Base-by-base conservation (phyloP, 2,329 filamentous ascomycete species). In the Venturia asperata region DNA sequence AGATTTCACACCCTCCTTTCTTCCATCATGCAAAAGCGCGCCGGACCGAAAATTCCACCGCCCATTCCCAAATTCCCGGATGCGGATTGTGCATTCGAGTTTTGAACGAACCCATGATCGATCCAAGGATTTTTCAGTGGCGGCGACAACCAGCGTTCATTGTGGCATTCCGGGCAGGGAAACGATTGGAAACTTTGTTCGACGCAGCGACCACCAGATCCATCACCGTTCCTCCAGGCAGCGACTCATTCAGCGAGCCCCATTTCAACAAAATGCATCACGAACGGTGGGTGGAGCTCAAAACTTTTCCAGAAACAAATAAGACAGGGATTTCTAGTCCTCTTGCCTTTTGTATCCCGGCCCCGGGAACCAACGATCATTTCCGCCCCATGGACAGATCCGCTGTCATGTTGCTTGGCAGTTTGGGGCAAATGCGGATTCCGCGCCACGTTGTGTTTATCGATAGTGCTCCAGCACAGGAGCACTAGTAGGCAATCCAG, bases 311-410 rank as follows among this genome's bases (percentile, higher is more conserved):
- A 37, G 52, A 37, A 41, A 10, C 10, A 41, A 10, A 37, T 13
- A 37, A 37, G 30, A 55, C 49, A 56, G 13, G n/a, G 4, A 56
- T 5, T 5, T 37, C 27, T 13, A 27, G 27, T 24, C 17, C 52
- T 56, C 10, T 56, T 37, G 9, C 52, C n/a, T 19, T n/a, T 56
- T 13, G 30, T 7, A 56, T 56, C 52, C 52, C 30, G 52, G 52
- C 52, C 1, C 52, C 52, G 11, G 19, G 52, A 34, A 19, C 52
- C 52, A 56, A 15, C 49, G 24, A 55, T 55, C 49, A 55, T 55
- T 34, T 55, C 49, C 49, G 49, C 5, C 52, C 30, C 30, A 56
- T 37, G 52, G 52, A 37, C 52, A 56, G 30, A 58, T 58, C 52
- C 52, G 52, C 52, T 37, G 52, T 58, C 27, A 58, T 7, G 4